phyloP scores from a whole-genome alignment of 768 basidiomycete genomes.

The Auricularia sp. region DNA sequence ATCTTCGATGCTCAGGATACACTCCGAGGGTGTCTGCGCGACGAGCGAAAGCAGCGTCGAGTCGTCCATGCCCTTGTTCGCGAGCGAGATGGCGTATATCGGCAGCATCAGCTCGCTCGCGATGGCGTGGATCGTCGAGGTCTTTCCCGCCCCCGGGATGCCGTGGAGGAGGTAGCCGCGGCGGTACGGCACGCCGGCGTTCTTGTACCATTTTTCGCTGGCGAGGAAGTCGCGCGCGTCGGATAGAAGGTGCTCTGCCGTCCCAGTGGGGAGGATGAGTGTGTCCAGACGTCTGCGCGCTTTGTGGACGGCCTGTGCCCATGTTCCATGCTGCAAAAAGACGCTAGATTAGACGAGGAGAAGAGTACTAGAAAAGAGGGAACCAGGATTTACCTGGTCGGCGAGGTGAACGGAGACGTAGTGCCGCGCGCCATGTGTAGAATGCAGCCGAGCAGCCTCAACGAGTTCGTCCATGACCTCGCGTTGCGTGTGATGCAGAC shows the following conservation, averaged over 20 bases:
- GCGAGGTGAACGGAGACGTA: constrained; percentile 22
- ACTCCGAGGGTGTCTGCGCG: constrained; percentile 37
- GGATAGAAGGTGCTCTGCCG: constrained; percentile 34
- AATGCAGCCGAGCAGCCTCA: background rate
- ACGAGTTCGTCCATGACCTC: background rate
- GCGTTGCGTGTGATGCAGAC: background rate
- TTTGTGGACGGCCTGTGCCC: constrained; percentile 34
- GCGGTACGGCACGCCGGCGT: constrained; percentile 47
- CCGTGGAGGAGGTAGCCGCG: constrained; percentile 49
- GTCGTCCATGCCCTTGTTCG: constrained; percentile 42
- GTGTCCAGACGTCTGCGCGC: constrained; percentile 39
- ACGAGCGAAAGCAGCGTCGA: constrained; percentile 35
- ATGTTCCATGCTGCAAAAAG: constrained; percentile 2
- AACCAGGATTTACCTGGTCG: constrained; percentile 20
- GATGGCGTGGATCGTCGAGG: constrained; percentile 44
- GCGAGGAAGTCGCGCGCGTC: constrained; percentile 45
- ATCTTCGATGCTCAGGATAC: constrained; percentile 51
- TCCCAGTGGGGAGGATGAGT: constrained; percentile 39
- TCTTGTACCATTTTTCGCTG: constrained; percentile 48
- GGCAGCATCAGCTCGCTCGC: constrained; percentile 15
- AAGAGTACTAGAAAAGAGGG: constrained; percentile 19
- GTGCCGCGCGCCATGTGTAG: background rate
- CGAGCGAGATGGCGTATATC: constrained; percentile 35
- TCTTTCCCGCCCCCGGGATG: constrained; percentile 52
- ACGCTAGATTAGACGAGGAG: constrained; percentile 18